These are phyloP conservation scores for Spongospora subterranea DNA, from an alignment of 208 protist genomes.

Conservation along the genomic window DNA sequence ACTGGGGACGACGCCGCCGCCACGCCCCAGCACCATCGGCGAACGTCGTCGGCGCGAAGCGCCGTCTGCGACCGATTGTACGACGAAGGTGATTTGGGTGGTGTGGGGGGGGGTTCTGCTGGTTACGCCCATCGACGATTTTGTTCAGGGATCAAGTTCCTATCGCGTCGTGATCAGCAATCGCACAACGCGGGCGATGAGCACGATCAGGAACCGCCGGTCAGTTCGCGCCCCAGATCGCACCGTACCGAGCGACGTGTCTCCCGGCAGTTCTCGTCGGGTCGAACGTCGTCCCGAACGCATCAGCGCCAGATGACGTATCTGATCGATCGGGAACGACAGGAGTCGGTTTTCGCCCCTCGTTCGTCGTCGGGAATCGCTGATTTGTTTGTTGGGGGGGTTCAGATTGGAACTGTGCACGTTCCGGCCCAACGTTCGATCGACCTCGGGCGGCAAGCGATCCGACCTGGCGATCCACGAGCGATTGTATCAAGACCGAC, in stretches of 20 bases:
- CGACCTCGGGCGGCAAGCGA: neutral
- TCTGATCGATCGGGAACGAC: neutral
- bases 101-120: neutral
- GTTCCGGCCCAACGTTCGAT: neutral
- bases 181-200: neutral
- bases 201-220: neutral
- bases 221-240: neutral
- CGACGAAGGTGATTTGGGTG: neutral
- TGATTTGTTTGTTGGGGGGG: slow-evolving; percentile 7
- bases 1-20: neutral
- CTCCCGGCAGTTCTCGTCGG: neutral
- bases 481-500: neutral
- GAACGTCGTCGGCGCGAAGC: slow-evolving; percentile 13
- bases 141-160: neutral
- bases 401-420: neutral
- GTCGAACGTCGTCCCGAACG: slow-evolving; percentile 28
- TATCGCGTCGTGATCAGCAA: neutral
- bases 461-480: neutral
- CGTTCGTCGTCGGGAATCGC: neutral
- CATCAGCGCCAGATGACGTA: neutral
- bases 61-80: slow-evolving; percentile 37
- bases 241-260: neutral
- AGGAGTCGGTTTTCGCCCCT: neutral
- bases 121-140: neutral
- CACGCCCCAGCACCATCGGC: neutral